These are phyloP conservation scores for Mucor piriformis DNA, from an alignment of 371 early-diverging fungal species.

Conservation along the genomic window DNA sequence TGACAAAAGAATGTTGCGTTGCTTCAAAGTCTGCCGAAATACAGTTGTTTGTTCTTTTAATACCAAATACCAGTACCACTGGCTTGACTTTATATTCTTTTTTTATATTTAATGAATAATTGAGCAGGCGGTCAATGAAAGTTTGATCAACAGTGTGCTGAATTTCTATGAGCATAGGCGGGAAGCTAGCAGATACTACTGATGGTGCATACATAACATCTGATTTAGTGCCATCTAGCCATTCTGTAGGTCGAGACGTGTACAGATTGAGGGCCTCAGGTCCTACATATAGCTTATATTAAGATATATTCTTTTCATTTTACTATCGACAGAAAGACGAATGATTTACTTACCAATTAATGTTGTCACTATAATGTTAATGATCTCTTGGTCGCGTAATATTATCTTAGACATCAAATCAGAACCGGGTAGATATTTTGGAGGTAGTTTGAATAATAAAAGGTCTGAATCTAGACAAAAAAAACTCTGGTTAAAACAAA, in stretches of 20 bases:
- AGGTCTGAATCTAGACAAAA: background rate
- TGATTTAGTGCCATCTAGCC: conserved; percentile 1
- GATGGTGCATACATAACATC: conserved; percentile 6
- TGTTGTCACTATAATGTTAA: background rate
- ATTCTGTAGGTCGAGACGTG: background rate
- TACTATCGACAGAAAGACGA: background rate
- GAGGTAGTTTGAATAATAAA: background rate
- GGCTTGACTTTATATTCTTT: conserved; percentile 4
- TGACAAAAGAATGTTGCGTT: background rate
- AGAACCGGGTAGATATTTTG: background rate
- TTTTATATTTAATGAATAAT: background rate
- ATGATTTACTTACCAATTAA: background rate
- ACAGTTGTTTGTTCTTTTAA: background rate
- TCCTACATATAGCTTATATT: background rate
- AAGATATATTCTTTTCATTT: background rate
- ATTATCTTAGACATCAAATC: background rate
- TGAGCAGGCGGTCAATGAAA: conserved; percentile 8
- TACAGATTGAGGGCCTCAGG: background rate
- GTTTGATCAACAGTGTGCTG: conserved; percentile 2
- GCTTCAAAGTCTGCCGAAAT: background rate
- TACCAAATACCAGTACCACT: conserved; percentile 4
- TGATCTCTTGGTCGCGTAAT: background rate
- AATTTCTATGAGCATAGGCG: conserved; percentile 10
- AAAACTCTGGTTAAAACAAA: background rate
- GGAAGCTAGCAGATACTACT: background rate